These are phyloP conservation scores for Canna indica DNA, from an alignment of 176 grass and related monocot genomes.

Conservation along the genomic window DNA sequence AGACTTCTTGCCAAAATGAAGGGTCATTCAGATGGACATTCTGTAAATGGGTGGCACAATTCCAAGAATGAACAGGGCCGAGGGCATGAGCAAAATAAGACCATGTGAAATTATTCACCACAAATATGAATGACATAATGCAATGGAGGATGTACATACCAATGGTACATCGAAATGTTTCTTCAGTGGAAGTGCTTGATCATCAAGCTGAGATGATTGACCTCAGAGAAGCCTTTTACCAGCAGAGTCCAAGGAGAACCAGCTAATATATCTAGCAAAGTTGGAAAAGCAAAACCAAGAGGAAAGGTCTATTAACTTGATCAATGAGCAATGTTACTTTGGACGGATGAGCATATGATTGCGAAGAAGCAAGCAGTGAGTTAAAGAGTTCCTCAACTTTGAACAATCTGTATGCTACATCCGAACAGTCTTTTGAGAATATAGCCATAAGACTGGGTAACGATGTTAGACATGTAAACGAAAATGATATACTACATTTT, in stretches of 20 bases:
- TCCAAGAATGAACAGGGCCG: conserved; percentile 32
- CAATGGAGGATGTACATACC: background rate
- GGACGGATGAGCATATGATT: background rate
- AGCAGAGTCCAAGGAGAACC: background rate
- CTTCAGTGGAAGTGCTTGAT: background rate
- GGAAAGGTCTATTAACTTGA: background rate
- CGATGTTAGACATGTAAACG: background rate
- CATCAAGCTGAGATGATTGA: background rate
- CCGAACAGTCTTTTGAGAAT: background rate
- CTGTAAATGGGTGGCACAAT: conserved; percentile 39
- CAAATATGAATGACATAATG: conserved; percentile 3
- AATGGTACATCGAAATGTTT: background rate
- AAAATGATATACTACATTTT: no score
- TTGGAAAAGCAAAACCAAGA: background rate
- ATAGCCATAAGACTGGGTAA: background rate
- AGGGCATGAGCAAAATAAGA: conserved; percentile 32
- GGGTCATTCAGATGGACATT: background rate
- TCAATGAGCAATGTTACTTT: background rate
- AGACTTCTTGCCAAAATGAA: conserved; percentile 36
- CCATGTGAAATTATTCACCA: conserved; percentile 1
- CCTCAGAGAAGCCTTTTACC: background rate
- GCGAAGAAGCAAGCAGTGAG: background rate
- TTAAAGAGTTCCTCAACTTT: background rate
- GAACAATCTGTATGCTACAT: background rate
- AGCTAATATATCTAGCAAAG: background rate